Evolutionary conservation across 345 rosid species (phyloP), one percentile per base, ranked within the genome.

Genomic region (Camelina neglecta): DNA sequence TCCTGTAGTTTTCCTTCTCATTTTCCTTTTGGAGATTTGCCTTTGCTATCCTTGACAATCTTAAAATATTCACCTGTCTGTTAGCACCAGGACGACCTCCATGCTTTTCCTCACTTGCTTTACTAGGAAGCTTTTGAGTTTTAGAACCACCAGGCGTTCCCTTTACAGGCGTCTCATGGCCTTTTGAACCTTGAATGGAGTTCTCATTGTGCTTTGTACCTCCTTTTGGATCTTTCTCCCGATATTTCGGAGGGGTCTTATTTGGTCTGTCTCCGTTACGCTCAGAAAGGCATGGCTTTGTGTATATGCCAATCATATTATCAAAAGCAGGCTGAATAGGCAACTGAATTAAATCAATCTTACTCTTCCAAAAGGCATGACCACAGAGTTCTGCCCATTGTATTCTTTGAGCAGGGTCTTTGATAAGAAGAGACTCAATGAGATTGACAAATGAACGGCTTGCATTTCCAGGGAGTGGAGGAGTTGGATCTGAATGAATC

Each of bases 1-100:
- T 87, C 47, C 99, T 75, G 59, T 95, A 95, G 77, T 95, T 95
- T 85, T 95, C 99, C 84, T 95, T 95, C 79, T 95, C 97, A 68
- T 92, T 95, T 84, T 95, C 99, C 86, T 82, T 90, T 69, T 90
- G 90, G 76, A 95, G 86, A 80, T 95, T 95, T 65, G 84, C 82
- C 81, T 88, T 95, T 55, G 94, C 99, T 77, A 95, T 88, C 83
- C 93, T 89, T 75, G 99, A 95, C 86, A 95, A 74, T 81, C 99
- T 88, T 75, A 95, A 63, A 78, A 95, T 89, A 82, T 95, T 90
- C 77, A 90, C 88, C 74, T 80, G 88, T 84, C 84, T 89, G 49
- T 79, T 73, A 78, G 86, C 85, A 82, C 79, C 42, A 9, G 93
- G 67, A 67, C 86, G 82, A 83, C 82, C 87, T 77, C 85, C 93